These are phyloP conservation scores for Hanseniaspora gamundiae DNA, from an alignment of 1,139 yeast genomes.

Conservation along the genomic window DNA sequence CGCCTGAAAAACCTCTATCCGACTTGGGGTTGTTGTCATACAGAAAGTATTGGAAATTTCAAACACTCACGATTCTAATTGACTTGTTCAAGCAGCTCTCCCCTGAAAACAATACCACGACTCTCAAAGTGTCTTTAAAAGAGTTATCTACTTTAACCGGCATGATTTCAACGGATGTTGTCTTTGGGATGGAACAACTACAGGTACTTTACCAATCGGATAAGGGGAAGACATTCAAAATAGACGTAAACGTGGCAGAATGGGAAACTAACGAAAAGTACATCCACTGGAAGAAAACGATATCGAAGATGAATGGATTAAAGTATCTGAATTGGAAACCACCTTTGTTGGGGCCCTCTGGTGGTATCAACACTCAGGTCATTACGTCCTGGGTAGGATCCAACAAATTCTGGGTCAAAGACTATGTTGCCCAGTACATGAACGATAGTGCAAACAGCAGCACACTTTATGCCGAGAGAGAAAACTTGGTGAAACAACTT, in stretches of 20 bases:
- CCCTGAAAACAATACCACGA: not conserved
- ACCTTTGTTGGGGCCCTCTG: constrained; percentile 70
- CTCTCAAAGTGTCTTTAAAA: constrained; percentile 36
- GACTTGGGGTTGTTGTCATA: constrained; percentile 79
- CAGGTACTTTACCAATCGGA: not conserved
- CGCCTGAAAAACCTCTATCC: constrained; percentile 91
- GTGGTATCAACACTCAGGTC: constrained; percentile 42
- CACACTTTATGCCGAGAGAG: not conserved
- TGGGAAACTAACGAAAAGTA: constrained; percentile 18
- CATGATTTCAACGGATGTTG: constrained; percentile 76
- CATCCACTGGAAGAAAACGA: constrained; percentile 10
- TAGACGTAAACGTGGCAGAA: not conserved
- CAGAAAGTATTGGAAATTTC: constrained; percentile 72
- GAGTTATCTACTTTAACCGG: constrained; percentile 63
- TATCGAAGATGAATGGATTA: not conserved
- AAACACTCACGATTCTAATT: constrained; percentile 34
- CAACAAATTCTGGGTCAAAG: not conserved
- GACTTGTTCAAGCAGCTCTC: constrained; percentile 5
- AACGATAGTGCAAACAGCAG: not conserved
- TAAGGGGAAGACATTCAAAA: not conserved
- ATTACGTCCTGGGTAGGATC: not conserved
- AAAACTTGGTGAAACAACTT: not conserved
- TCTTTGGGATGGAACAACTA: constrained; percentile 61
- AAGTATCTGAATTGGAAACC: constrained; percentile 62
- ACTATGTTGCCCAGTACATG: not conserved